Conservation (phyloP, 2,329 filamentous ascomycete species). For the Polytolypa hystricis region DNA sequence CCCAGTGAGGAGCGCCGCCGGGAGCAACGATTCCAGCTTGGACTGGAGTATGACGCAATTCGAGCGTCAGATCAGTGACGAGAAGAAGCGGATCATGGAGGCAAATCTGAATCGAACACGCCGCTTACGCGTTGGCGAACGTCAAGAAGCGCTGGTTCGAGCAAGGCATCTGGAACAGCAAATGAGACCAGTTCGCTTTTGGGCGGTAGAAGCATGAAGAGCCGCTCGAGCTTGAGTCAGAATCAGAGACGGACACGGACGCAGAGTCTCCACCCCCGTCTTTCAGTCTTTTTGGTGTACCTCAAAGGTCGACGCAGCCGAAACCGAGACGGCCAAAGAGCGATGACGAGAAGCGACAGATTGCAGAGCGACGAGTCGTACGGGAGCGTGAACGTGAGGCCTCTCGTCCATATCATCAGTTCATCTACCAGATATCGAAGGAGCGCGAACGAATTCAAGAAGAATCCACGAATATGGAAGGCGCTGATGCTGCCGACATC, state of each 20-base stretch:
- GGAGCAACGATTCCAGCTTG: not conserved
- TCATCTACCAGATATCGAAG: conserved; percentile 18
- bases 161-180: conserved; percentile 17
- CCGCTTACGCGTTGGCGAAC: conserved; percentile 6
- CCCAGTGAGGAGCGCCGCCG: conserved; percentile 1
- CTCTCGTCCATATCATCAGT: conserved; percentile 20
- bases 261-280: not conserved
- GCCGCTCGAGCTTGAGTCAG: conserved; percentile 7
- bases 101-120: not conserved
- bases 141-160: conserved; percentile 18
- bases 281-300: too few species aligned
- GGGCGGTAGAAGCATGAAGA: conserved; percentile 12
- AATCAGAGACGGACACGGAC: conserved; percentile 5
- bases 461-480: not conserved
- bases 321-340: conserved; percentile 10
- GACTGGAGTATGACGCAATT: conserved; percentile 3
- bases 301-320: too few species aligned
- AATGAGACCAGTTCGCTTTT: conserved; percentile 7
- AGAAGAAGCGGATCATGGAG: conserved; percentile 2
- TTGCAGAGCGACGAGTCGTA: conserved; percentile 10
- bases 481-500: conserved; percentile 12
- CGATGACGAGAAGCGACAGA: conserved; percentile 10
- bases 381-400: conserved; percentile 15
- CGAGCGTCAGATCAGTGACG: not conserved
- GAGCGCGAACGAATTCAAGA: conserved; percentile 15